phyloP scores from a whole-genome alignment of 495 filamentous ascomycete species.

The Tuber indicum region DNA sequence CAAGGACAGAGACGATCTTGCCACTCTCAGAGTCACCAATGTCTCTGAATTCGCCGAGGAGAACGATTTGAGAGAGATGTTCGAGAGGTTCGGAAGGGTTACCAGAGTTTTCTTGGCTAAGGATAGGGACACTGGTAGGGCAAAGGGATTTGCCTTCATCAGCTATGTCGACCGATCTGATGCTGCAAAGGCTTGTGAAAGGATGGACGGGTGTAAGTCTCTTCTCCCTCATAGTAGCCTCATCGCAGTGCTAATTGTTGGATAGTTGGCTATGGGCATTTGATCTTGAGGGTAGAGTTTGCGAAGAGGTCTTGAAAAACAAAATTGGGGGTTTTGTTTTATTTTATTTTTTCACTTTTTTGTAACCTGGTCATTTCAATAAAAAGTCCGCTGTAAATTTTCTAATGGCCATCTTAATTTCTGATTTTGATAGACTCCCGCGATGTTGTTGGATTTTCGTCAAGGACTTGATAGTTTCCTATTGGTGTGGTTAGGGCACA shows the following conservation, averaged over 20 bases:
- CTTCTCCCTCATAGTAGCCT: not conserved
- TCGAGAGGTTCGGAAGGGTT: conserved; percentile 92
- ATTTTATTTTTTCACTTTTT: not conserved
- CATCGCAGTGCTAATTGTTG: conserved; percentile 33
- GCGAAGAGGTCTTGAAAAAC: conserved; percentile 60
- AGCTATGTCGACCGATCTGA: conserved; percentile 84
- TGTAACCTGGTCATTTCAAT: not conserved
- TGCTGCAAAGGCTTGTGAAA: conserved; percentile 84
- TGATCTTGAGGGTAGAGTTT: conserved; percentile 87
- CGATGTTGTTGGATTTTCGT: not conserved
- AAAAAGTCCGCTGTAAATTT: not conserved
- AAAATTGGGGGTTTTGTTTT: not conserved
- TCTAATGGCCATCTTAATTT: not conserved
- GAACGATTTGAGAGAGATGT: conserved; percentile 87
- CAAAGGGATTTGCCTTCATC: conserved; percentile 98
- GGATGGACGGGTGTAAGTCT: conserved; percentile 87
- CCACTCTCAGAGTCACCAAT: conserved; percentile 93
- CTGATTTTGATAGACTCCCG: not conserved
- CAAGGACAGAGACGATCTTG: conserved; percentile 88
- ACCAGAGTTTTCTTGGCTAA: conserved; percentile 93
- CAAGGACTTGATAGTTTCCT: not conserved
- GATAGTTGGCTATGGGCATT: conserved; percentile 73
- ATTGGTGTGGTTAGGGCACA: not conserved
- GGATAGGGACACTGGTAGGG: conserved; percentile 86
- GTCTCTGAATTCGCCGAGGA: conserved; percentile 98